Conservation (phyloP, 164 flowering plant species). For the Tetracentron sinense region DNA sequence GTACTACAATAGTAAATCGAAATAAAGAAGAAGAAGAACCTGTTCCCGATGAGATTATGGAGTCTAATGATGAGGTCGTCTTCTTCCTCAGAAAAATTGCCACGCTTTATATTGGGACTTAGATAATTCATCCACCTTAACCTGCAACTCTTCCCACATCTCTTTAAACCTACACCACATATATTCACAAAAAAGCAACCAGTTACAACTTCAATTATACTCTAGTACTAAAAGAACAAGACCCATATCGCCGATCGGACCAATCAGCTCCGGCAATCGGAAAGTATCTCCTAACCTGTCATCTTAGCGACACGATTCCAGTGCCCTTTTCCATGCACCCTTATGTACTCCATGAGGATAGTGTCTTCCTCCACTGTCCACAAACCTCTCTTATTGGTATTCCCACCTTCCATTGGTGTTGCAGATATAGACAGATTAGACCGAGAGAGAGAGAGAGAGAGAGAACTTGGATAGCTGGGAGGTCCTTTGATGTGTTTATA, state of each 20-base stretch:
- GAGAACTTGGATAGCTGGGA: no score
- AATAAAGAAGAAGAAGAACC: slow-evolving; percentile 12
- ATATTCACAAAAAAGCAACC: no score
- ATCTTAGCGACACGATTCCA: slow-evolving; percentile 27
- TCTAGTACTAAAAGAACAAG: no score
- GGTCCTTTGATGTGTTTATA: no score
- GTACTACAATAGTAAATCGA: no score
- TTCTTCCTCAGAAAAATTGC: slow-evolving; percentile 25
- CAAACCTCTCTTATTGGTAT: slow-evolving; percentile 23
- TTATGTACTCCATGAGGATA: slow-evolving; percentile 18
- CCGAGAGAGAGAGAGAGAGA: background rate
- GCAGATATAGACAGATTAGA: no score
- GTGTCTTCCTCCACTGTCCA: slow-evolving; percentile 28
- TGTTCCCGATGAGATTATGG: slow-evolving; percentile 29
- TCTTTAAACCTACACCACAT: slow-evolving; percentile 15
- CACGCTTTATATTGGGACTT: slow-evolving; percentile 24
- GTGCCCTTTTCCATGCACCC: slow-evolving; percentile 22
- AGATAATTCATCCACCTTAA: slow-evolving; percentile 29
- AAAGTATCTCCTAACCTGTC: slow-evolving; percentile 13
- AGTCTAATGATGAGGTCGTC: slow-evolving; percentile 30
- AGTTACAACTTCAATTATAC: no score
- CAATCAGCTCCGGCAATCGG: no score
- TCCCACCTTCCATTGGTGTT: no score
- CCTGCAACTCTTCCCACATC: slow-evolving; percentile 25
- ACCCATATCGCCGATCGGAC: no score